Evolutionary conservation across 441 rosid species (phyloP).

Genomic region (Erodium texanum): DNA sequence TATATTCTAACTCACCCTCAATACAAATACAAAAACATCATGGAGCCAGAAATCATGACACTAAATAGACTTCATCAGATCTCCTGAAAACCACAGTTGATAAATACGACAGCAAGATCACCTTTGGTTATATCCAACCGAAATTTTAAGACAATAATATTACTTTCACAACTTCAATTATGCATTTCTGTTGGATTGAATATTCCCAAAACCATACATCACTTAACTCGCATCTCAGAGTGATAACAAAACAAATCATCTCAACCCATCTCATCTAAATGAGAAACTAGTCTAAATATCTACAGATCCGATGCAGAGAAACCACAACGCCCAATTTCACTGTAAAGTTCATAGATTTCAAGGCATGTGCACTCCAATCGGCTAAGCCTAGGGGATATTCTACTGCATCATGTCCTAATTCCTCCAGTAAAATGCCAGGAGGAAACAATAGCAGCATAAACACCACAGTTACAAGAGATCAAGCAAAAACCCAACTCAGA

Average conservation of each 20-base stretch:
- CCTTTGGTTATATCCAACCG: not conserved
- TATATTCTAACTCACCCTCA: not conserved
- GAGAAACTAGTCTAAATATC: not conserved
- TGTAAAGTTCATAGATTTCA: not conserved
- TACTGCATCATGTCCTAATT: not conserved
- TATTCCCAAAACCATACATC: not conserved
- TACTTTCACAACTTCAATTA: no score
- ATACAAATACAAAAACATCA: not conserved
- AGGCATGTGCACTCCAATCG: no score
- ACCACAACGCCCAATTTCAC: not conserved
- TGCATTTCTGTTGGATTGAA: not conserved
- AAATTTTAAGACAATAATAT: not conserved
- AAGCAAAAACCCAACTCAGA: not conserved
- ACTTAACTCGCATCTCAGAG: no score
- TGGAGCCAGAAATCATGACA: not conserved
- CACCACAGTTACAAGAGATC: not conserved
- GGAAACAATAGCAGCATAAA: no score
- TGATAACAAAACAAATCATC: no score
- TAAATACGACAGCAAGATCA: not conserved
- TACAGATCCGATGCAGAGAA: not conserved
- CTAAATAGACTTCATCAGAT: not conserved
- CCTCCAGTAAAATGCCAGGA: not conserved
- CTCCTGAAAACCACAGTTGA: not conserved
- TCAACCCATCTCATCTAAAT: not conserved
- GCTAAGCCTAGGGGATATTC: no score